Evolutionary conservation across 805 yeast genomes (phyloP).

Genomic region (Lipomyces mesembrius): DNA sequence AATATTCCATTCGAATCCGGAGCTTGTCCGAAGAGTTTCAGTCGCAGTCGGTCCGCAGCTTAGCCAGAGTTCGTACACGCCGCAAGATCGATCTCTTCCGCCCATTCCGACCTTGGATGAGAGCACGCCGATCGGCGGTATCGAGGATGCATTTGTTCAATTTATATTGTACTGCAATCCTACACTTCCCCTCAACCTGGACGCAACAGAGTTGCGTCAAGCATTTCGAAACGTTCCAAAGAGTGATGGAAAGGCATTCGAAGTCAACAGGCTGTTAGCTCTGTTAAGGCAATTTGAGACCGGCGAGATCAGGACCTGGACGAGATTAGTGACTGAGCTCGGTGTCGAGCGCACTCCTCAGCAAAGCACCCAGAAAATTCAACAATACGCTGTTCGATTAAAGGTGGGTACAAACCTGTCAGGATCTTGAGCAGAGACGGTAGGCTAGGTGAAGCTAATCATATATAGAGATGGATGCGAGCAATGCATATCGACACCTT

Average conservation of each 20-base stretch:
- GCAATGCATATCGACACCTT: slow-evolving; percentile 38
- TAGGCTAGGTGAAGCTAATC: not conserved
- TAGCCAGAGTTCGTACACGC: slow-evolving; percentile 10
- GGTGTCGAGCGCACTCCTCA: slow-evolving; percentile 37
- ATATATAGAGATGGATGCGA: slow-evolving; percentile 34
- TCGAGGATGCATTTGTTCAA: slow-evolving; percentile 29
- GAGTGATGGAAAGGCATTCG: slow-evolving; percentile 35
- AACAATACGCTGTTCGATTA: slow-evolving; percentile 36
- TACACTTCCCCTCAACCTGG: slow-evolving; percentile 7
- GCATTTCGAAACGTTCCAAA: slow-evolving; percentile 35
- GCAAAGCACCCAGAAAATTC: slow-evolving; percentile 35
- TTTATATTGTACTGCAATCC: slow-evolving; percentile 36
- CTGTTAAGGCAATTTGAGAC: slow-evolving; percentile 30
- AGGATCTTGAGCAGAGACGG: not conserved
- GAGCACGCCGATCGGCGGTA: slow-evolving; percentile 2
- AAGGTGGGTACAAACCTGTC: slow-evolving; percentile 17
- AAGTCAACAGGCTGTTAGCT: slow-evolving; percentile 20
- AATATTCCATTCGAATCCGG: slow-evolving; percentile 33
- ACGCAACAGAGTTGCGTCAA: slow-evolving; percentile 29
- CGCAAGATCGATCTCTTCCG: slow-evolving; percentile 27
- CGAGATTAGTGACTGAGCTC: slow-evolving; percentile 31
- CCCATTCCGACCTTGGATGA: slow-evolving; percentile 11
- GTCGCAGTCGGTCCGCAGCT: not conserved
- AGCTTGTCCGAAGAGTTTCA: slow-evolving; percentile 24
- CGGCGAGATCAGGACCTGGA: slow-evolving; percentile 37